Conservation (phyloP, 352 stramenopile genomes). For the Phytophthora macrochlamydospora region DNA sequence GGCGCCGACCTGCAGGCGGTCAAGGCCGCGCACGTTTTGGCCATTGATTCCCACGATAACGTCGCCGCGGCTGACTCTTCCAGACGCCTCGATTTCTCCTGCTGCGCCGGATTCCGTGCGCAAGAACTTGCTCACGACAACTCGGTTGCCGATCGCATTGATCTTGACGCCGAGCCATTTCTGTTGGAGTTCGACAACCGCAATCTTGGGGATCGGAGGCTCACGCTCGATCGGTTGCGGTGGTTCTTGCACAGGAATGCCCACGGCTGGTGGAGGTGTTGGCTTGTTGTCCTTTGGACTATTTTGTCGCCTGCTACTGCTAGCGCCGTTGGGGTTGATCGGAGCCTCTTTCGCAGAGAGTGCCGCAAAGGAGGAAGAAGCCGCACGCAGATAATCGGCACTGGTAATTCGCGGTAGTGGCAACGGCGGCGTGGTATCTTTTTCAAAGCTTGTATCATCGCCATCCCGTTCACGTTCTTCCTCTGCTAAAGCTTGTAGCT, state of each 20-base stretch:
- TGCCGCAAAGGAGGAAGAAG: constrained; percentile 19
- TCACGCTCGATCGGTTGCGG: constrained; percentile 20
- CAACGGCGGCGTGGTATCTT: constrained; percentile 20
- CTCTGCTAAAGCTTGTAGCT: constrained; percentile 51
- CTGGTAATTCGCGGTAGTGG: constrained; percentile 33
- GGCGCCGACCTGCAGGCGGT: constrained; percentile 63
- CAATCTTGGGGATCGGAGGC: constrained; percentile 8
- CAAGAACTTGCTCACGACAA: constrained; percentile 79
- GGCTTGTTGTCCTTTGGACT: constrained; percentile 18
- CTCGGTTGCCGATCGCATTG: constrained; percentile 71
- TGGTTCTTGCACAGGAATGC: constrained; percentile 20
- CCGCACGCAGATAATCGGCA: constrained; percentile 27
- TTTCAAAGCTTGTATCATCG: constrained; percentile 26
- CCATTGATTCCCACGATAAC: constrained; percentile 71
- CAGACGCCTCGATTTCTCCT: constrained; percentile 77
- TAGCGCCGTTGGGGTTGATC: constrained; percentile 1
- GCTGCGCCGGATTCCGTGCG: constrained; percentile 55
- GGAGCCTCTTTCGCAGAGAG: constrained; percentile 6
- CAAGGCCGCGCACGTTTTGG: constrained; percentile 58
- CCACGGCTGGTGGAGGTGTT: constrained; percentile 16
- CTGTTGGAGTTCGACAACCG: constrained; percentile 59
- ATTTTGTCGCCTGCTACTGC: constrained; percentile 24
- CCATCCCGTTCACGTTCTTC: constrained; percentile 50
- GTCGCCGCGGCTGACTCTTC: constrained; percentile 60
- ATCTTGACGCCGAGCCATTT: constrained; percentile 83